A percentile compares a stretch with the other conserved stretches of the same genome.
phyloP scores from a whole-genome alignment of 345 rosid species.

The Bretschneidera sinensis region DNA sequence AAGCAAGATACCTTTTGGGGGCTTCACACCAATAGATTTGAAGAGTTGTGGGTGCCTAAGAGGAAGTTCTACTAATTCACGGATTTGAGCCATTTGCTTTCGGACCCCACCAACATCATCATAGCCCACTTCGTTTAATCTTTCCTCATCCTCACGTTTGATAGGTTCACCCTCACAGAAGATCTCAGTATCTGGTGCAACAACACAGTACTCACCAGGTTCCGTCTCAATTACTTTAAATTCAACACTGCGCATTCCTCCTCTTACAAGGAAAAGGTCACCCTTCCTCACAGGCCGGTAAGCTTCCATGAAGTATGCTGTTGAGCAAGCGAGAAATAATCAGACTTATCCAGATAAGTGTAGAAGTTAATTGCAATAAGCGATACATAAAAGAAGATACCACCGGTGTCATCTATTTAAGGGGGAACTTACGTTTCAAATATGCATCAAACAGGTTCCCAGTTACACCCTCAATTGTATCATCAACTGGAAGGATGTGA shows the following conservation, averaged over 20 bases:
- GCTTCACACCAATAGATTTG: slow-evolving; percentile 10
- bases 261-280: slow-evolving; percentile 44
- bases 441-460: slow-evolving; percentile 32
- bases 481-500: slow-evolving; percentile 36
- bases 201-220: slow-evolving; percentile 42
- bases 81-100: slow-evolving; percentile 48
- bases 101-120: slow-evolving; percentile 51
- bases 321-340: slow-evolving; percentile 1
- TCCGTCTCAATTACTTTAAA: slow-evolving; percentile 45
- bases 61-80: slow-evolving; percentile 44
- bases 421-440: slow-evolving; percentile 23
- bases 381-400: no score
- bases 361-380: no score
- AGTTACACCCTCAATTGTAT: slow-evolving; percentile 33
- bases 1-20: slow-evolving; percentile 8
- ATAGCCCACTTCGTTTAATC: slow-evolving; percentile 40
- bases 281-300: slow-evolving; percentile 50
- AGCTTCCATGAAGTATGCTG: slow-evolving; percentile 43
- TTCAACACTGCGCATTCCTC: slow-evolving; percentile 46
- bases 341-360: background rate
- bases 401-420: no score
- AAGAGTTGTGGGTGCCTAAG: slow-evolving; percentile 12
- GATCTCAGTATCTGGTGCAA: slow-evolving; percentile 45
- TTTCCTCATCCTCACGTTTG: slow-evolving; percentile 42
- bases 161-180: slow-evolving; percentile 48